Base-by-base conservation (phyloP, 2,329 filamentous ascomycete genomes). In the Penicillium capsulatum region DNA sequence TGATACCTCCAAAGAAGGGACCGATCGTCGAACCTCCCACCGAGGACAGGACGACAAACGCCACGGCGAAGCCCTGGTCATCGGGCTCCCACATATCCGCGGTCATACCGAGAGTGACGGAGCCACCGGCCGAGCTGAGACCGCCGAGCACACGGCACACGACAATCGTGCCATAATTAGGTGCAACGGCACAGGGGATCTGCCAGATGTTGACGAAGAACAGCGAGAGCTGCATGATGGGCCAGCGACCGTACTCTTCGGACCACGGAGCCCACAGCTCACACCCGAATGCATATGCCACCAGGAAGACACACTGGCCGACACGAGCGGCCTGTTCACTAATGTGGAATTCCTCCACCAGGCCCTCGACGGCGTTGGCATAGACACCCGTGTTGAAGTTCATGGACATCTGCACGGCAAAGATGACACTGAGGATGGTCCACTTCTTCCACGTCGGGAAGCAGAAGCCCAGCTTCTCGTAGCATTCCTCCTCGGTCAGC, bases 261-360 rank as follows among this genome's bases (percentile, higher is more conserved):
- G 79, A 84, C 84, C 86, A 92, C 0, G 86, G 86, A 0, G 87
- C 86, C 86, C 86, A 92, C 0, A 91, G 73, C 62, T 92, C 86
- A 60, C 87, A 92, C 13, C 87, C 86, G 59, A 92, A 90, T 27
- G 86, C 86, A 59, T 94, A 92, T 2, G 81, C 65, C 34, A 92
- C 74, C 20, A 94, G 67, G 65, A 90, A 92, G 45, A 88, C 77
- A 66, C 84, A 81, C 44, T 85, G 83, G 53, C 86, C 86, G 35
- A 79, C 75, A 42, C 84, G 77, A 3, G 82, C 84, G 1, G 76
- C 79, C 61, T 87, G 83, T 7, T 70, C 69, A 48, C 80, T 83
- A 46, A 91, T 81, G 31, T 68, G 47, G 51, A 86, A 92, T 45
- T 87, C 73, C 14, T 81, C 67, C 0, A 75, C 67, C 36, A 88